phyloP scores from a whole-genome alignment of 345 rosid genomes.

The Carallia pectinifolia region DNA sequence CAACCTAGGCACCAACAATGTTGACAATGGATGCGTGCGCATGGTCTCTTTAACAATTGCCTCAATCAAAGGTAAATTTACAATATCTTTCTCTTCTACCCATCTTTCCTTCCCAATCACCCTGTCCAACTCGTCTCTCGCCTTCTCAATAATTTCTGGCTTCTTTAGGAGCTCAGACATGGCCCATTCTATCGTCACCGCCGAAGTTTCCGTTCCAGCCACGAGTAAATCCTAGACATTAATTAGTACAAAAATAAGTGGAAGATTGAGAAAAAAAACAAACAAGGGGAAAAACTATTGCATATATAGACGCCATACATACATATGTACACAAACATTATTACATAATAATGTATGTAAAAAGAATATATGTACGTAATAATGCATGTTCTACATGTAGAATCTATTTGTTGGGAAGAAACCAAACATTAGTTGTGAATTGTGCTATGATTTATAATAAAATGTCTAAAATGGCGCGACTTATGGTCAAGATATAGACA shows the following conservation, averaged over 20 bases:
- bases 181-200: conserved; percentile 68
- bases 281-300: too few species aligned
- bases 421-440: too few species aligned
- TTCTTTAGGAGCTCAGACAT: conserved; percentile 46
- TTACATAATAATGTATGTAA: too few species aligned
- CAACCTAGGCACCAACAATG: conserved; percentile 47
- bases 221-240: conserved; percentile 47
- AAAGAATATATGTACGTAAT: too few species aligned
- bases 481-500: too few species aligned
- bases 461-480: too few species aligned
- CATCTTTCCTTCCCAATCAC: conserved; percentile 53
- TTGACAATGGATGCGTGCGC: conserved; percentile 65
- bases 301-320: too few species aligned
- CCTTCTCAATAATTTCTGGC: conserved; percentile 47
- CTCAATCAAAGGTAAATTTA: conserved; percentile 40
- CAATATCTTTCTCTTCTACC: conserved; percentile 57
- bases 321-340: too few species aligned
- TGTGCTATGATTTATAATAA: too few species aligned
- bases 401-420: too few species aligned
- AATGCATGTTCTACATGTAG: too few species aligned
- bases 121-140: conserved; percentile 53
- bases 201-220: conserved; percentile 68
- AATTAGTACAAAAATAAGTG: neutral
- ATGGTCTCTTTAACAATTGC: conserved; percentile 55
- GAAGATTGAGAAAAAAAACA: too few species aligned